Percentiles rank a stretch among this genome's conserved stretches.
Conservation (phyloP, 192 early-diverging fungal genomes). For the Chytriomyces sp. region DNA sequence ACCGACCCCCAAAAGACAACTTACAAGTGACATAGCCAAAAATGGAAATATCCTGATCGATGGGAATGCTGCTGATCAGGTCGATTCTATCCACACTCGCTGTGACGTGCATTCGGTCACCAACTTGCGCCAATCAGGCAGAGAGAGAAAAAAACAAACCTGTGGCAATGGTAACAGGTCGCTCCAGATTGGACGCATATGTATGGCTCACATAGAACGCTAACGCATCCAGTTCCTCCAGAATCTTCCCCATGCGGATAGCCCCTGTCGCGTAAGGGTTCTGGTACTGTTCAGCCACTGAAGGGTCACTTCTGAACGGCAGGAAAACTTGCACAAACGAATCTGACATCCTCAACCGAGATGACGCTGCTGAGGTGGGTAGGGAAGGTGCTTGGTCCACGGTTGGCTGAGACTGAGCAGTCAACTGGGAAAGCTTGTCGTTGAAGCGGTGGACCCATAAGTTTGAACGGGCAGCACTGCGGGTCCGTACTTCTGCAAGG, state of each 20-base stretch:
- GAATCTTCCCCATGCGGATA: slow-evolving; percentile 79
- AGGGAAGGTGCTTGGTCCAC: not conserved
- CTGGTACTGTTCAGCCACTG: slow-evolving; percentile 80
- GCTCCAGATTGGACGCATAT: slow-evolving; percentile 67
- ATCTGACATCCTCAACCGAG: slow-evolving; percentile 37
- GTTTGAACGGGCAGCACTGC: not conserved
- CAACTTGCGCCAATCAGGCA: not conserved
- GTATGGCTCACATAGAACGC: slow-evolving; percentile 82
- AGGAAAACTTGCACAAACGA: slow-evolving; percentile 77
- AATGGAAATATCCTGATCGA: slow-evolving; percentile 75
- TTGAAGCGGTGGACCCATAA: not conserved
- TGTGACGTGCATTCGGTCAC: slow-evolving; percentile 31
- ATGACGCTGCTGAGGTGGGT: not conserved
- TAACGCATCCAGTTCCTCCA: slow-evolving; percentile 83
- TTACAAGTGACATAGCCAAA: slow-evolving; percentile 77
- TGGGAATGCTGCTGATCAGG: slow-evolving; percentile 64
- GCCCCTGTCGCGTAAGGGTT: slow-evolving; percentile 59
- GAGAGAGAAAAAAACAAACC: slow-evolving; percentile 26
- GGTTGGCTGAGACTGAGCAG: no score
- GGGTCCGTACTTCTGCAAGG: not conserved
- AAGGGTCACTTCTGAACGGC: slow-evolving; percentile 75
- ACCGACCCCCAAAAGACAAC: not conserved
- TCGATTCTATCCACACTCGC: slow-evolving; percentile 89
- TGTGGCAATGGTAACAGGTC: slow-evolving; percentile 79
- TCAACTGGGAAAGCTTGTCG: not conserved